Conservation (phyloP, 2,329 filamentous ascomycete species). For the Hypoxylon sp. region DNA sequence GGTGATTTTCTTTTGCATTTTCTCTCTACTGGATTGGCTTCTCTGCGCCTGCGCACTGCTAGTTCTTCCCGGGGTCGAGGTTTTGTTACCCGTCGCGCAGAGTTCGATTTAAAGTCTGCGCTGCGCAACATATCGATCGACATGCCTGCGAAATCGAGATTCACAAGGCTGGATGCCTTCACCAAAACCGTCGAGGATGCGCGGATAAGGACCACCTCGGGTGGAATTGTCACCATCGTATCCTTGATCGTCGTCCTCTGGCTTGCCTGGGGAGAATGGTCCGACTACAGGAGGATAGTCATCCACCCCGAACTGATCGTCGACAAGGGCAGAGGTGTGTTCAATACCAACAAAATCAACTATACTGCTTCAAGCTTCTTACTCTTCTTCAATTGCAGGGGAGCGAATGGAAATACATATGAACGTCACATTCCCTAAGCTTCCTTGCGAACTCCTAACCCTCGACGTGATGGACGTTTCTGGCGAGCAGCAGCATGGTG, state of each 20-base stretch:
- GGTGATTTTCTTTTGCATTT: conserved; percentile 38
- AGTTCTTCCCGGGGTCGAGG: conserved; percentile 7
- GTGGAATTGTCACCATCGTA: conserved; percentile 92
- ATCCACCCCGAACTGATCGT: conserved; percentile 95
- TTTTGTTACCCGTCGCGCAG: conserved; percentile 27
- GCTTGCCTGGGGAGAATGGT: conserved; percentile 95
- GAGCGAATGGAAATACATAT: conserved; percentile 99
- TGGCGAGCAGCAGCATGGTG: conserved; percentile 94
- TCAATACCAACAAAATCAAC: conserved; percentile 14
- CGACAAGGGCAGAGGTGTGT: conserved; percentile 90
- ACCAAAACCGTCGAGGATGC: conserved; percentile 99
- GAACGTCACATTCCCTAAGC: conserved; percentile 93
- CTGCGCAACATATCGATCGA: conserved; percentile 31
- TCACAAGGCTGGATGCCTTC: conserved; percentile 97
- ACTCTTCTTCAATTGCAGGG: conserved; percentile 58
- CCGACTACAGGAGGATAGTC: conserved; percentile 86
- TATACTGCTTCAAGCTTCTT: conserved; percentile 38
- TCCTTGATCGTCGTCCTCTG: conserved; percentile 90
- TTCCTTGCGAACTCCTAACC: conserved; percentile 95
- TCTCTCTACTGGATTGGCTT: conserved; percentile 27
- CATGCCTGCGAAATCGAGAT: conserved; percentile 93
- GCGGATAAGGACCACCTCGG: conserved; percentile 92
- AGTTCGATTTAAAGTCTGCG: conserved; percentile 16
- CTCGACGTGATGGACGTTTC: conserved; percentile 99
- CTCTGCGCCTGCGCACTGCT: conserved; percentile 5